Evolutionary conservation across 2,329 filamentous ascomycete species (phyloP).

Genomic region (Phyllosticta citribraziliensis): DNA sequence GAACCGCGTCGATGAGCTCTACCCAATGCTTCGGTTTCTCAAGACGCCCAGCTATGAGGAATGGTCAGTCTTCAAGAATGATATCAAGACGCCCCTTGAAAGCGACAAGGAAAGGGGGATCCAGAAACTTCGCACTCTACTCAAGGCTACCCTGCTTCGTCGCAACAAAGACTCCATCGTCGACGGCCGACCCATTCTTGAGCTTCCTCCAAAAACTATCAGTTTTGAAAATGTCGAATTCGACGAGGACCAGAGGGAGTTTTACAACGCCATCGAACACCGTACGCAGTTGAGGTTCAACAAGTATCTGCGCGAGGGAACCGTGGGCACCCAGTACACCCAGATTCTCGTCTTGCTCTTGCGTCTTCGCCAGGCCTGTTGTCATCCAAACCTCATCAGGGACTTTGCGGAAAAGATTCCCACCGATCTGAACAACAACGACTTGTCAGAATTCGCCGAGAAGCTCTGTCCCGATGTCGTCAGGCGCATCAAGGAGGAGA

Average conservation of each 20-base stretch:
- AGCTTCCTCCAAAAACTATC: conserved; percentile 56
- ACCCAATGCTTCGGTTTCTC: conserved; percentile 67
- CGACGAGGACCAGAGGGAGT: conserved; percentile 51
- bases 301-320: conserved; percentile 60
- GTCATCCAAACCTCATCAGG: conserved; percentile 62
- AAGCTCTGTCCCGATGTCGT: conserved; percentile 52
- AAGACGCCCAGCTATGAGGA: conserved; percentile 64
- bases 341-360: conserved; percentile 71
- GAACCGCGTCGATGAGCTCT: conserved; percentile 72
- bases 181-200: conserved; percentile 67
- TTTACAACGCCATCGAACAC: conserved; percentile 58
- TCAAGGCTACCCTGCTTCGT: conserved; percentile 73
- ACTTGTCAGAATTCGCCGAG: conserved; percentile 54
- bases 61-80: conserved; percentile 50
- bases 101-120: conserved; percentile 42
- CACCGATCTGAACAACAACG: conserved; percentile 41
- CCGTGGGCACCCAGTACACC: conserved; percentile 64
- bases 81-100: conserved; percentile 30
- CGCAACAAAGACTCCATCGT: conserved; percentile 72
- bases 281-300: conserved; percentile 64
- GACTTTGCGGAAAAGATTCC: conserved; percentile 40
- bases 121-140: conserved; percentile 59
- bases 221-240: conserved; percentile 55
- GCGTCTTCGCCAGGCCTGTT: conserved; percentile 71
- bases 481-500: conserved; percentile 48